Base-by-base conservation (phyloP, 306 rosid species). In the Rubus parviflorus region DNA sequence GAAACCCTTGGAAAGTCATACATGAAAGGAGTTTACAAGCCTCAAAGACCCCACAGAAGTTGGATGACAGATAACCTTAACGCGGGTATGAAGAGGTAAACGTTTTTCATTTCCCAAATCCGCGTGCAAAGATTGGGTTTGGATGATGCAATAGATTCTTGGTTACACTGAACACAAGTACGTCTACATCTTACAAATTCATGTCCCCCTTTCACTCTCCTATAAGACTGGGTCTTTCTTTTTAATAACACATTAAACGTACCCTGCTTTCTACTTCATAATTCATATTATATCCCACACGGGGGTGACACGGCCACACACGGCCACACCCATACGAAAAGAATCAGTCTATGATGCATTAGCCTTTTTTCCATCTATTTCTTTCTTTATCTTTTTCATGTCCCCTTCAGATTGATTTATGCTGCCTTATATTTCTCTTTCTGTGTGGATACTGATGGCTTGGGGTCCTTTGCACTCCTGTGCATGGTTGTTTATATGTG, bases 11-110 rank as follows among this genome's bases (percentile, higher is more conserved):
- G 14, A 47, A 47, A 47, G 16, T 8, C 51, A 46, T n/a, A n/a
- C n/a, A n/a, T 10, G 52, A 47, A 47, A 12, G 15, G 15, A 30
- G 4, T 47, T 47, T 47, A 13, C 16, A 47, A 11, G 52, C 52
- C 52, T 47, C 15, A 51, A 51, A 0, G 2, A 42, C 46, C 46
- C 46, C 46, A 42, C 46, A 4, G 46, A 42, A 8, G 12, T n/a
- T 20, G 5, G 61, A 20, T 54, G 12, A 57, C 63, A 22, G 13
- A 13, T 23, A 52, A 71, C 35, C 47, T 37, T 1, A 14, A 71
- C 75, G 75, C 75, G 75, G 63, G 7, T 9, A 37, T 10, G 75
- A 71, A 71, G n/a, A 52, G 48, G 75, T 71, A 51, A 71, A 71
- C 75, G 47, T 19, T 9, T 0, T 70, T 11, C 5, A 8, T 71